These are phyloP conservation scores for Ceratocystis harringtonii DNA, from an alignment of 2,329 filamentous ascomycete species.

Conservation along the genomic window DNA sequence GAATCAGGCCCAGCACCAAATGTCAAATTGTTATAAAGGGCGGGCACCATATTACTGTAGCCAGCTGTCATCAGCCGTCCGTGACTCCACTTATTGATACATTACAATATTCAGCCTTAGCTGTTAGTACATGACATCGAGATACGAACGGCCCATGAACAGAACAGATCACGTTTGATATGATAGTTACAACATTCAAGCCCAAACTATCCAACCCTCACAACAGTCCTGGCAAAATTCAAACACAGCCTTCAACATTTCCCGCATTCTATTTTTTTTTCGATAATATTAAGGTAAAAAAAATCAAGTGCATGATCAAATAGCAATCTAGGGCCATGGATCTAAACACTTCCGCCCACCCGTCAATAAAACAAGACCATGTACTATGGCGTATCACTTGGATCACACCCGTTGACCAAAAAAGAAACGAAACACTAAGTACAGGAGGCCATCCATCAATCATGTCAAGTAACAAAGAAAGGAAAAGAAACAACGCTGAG, in stretches of 20 bases:
- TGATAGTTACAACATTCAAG: neutral
- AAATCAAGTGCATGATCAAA: neutral
- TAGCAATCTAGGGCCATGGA: neutral
- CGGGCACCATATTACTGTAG: neutral
- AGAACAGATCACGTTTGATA: neutral
- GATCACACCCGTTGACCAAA: neutral
- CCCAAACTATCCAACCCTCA: neutral
- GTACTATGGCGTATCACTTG: conserved; percentile 3
- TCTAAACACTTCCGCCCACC: neutral
- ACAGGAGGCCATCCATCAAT: conserved; percentile 7
- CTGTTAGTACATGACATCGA: no score
- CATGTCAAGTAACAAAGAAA: conserved; percentile 11
- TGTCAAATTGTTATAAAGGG: neutral
- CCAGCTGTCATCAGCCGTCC: neutral
- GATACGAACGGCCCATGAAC: no score
- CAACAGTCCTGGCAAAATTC: neutral
- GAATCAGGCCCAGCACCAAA: neutral
- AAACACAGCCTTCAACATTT: neutral
- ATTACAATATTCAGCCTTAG: no score
- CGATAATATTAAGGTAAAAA: neutral
- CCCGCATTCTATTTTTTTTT: neutral
- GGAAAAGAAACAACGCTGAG: neutral
- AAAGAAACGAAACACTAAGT: conserved; percentile 8
- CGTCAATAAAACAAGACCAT: conserved; percentile 1
- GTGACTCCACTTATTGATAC: neutral